Base-by-base conservation (phyloP, 306 rosid genomes). In the Dalbergia oliveri region DNA sequence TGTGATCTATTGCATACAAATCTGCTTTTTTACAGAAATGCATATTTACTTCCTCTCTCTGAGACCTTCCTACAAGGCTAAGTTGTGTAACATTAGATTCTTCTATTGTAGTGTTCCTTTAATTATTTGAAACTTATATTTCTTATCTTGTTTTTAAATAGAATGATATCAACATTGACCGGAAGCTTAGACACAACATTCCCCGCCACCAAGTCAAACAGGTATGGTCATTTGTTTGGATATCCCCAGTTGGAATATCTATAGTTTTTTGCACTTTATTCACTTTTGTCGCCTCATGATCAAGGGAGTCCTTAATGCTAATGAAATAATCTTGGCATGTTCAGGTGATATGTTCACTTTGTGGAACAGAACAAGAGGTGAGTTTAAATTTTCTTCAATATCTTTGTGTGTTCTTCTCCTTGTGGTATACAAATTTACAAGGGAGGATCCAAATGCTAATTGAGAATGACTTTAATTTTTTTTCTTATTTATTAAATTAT, bases 361-460 rank as follows among this genome's bases (percentile, higher is more conserved):
- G 97, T 79, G 90, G 88, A 65, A 91, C 95, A 0, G 97, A 92
- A 81, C 98, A 92, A 83, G 92, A 88, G 97, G 97, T 91, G 78
- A 45, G 94, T 81, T 80, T 47, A 60, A 47, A 84, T 26, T 66
- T 65, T 69, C 21, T 77, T 54, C 19, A 23, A 26, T 26, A 26
- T 26, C 31, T 26, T 1, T 26, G 31, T 57, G 8, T 44, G 58
- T 59, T 34, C 23, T 69, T 62, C 10, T 18, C 12, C n/a, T 59
- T 44, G 16, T 69, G 47, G 39, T 18, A 4, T 41, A 41, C 18
- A n/a, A 35, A 60, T 26, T 70, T 69, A 72, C 58, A 12, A 63
- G 26, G 79, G 69, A 56, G 13, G 34, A 45, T 74, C 37, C 47
- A 18, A 65, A 13, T 76, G 21, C 41, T 14, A 57, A 53, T 54